These are phyloP conservation scores for Saccharomycopsis sp. DNA, from an alignment of 805 yeast species.

Conservation along the genomic window DNA sequence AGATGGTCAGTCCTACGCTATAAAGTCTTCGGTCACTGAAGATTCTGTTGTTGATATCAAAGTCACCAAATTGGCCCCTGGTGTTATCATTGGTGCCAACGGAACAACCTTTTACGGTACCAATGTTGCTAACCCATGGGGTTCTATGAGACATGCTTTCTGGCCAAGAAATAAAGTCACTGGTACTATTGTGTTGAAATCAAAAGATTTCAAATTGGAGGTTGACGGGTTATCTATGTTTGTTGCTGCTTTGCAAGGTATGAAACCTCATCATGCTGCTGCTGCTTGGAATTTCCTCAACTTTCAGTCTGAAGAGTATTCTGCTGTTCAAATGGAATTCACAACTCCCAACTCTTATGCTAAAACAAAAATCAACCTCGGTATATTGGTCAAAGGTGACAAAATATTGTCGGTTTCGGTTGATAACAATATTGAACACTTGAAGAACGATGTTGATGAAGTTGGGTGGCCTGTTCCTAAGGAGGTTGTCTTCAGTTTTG, in stretches of 20 bases:
- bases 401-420: slow-evolving; percentile 58
- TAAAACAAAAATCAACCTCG: slow-evolving; percentile 68
- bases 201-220: slow-evolving; percentile 27
- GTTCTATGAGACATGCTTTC: slow-evolving; percentile 88
- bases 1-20: slow-evolving; percentile 43
- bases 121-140: slow-evolving; percentile 84
- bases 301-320: slow-evolving; percentile 66
- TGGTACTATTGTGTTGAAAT: slow-evolving; percentile 44
- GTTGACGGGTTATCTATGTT: slow-evolving; percentile 53
- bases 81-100: slow-evolving; percentile 83
- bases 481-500: slow-evolving; percentile 48
- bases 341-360: slow-evolving; percentile 90
- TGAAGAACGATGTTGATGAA: slow-evolving; percentile 49
- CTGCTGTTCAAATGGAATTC: slow-evolving; percentile 89
- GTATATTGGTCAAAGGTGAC: slow-evolving; percentile 57
- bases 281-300: slow-evolving; percentile 91
- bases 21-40: slow-evolving; percentile 55
- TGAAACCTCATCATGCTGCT: slow-evolving; percentile 99
- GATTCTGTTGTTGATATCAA: slow-evolving; percentile 64
- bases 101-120: slow-evolving; percentile 86
- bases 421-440: slow-evolving; percentile 55
- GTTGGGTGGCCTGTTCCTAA: slow-evolving; percentile 91
- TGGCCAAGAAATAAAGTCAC: slow-evolving; percentile 82
- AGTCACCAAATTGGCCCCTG: slow-evolving; percentile 56
- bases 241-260: slow-evolving; percentile 95